Conservation (phyloP, 2,329 filamentous ascomycete genomes). For the Aspergillus unguis region DNA sequence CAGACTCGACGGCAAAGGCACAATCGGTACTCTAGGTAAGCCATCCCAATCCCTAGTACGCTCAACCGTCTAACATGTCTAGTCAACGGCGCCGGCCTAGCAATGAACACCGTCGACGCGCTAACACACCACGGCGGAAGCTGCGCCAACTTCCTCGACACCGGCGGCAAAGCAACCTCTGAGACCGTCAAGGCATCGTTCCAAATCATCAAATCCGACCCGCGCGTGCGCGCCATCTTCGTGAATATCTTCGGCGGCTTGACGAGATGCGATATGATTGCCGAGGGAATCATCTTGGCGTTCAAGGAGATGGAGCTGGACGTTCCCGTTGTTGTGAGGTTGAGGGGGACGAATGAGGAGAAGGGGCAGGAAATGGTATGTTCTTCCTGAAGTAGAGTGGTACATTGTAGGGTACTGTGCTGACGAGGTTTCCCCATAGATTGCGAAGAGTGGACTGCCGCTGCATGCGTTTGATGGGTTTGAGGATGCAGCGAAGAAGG, state of each 20-base stretch:
- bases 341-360: constrained; percentile 71
- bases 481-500: constrained; percentile 67
- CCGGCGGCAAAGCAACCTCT: constrained; percentile 80
- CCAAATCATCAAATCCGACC: constrained; percentile 67
- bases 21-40: constrained; percentile 68
- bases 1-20: constrained; percentile 50
- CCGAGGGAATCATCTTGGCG: constrained; percentile 67
- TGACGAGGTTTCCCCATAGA: constrained; percentile 36
- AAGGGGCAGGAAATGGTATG: constrained; percentile 62
- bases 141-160: constrained; percentile 83
- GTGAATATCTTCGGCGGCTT: constrained; percentile 70
- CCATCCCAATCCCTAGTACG: neutral
- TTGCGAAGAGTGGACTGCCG: constrained; percentile 64
- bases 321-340: constrained; percentile 73
- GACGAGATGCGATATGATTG: constrained; percentile 78
- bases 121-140: constrained; percentile 64
- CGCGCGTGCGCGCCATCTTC: constrained; percentile 67
- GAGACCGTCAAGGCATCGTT: constrained; percentile 77
- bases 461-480: constrained; percentile 72
- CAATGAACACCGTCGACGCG: constrained; percentile 87
- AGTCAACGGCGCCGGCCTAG: constrained; percentile 84
- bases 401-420: neutral
- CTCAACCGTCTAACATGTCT: constrained; percentile 4
- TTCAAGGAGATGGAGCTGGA: constrained; percentile 64
- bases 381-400: constrained; percentile 3